Evolutionary conservation across 2,329 filamentous ascomycete genomes (phyloP).

Genomic region (Cladosporium sp.): DNA sequence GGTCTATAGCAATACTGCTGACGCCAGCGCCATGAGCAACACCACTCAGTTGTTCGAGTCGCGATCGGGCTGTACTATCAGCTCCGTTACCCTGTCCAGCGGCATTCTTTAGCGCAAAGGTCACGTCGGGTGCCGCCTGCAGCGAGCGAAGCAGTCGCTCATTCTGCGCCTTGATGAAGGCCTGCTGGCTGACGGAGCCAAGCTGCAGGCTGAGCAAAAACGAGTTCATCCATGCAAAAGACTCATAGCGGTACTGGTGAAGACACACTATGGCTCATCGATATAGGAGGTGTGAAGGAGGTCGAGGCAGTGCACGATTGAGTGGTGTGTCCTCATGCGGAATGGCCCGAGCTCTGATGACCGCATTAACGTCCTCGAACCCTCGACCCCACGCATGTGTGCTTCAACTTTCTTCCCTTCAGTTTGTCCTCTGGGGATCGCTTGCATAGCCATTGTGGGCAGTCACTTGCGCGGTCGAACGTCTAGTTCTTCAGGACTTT

Average conservation of each 20-base stretch:
- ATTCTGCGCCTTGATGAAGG: slow-evolving; percentile 65
- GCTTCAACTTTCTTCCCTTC: slow-evolving; percentile 1
- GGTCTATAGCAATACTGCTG: slow-evolving; percentile 76
- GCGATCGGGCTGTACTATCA: slow-evolving; percentile 17
- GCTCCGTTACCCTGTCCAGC: not conserved
- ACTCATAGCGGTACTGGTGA: slow-evolving; percentile 6
- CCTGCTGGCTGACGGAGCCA: slow-evolving; percentile 64
- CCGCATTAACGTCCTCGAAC: slow-evolving; percentile 1
- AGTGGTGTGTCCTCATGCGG: not conserved
- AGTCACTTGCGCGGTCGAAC: not conserved
- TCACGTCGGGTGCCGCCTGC: slow-evolving; percentile 56
- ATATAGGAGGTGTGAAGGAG: not conserved
- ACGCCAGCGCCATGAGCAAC: slow-evolving; percentile 74
- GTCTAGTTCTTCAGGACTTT: not conserved
- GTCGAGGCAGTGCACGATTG: not conserved
- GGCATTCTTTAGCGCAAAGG: not conserved
- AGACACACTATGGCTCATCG: not conserved
- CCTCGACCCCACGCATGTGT: not conserved
- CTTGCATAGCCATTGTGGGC: not conserved
- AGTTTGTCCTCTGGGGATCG: not conserved
- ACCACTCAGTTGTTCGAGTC: slow-evolving; percentile 26
- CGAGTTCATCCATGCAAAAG: slow-evolving; percentile 60
- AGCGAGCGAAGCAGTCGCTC: slow-evolving; percentile 69
- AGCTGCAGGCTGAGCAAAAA: slow-evolving; percentile 74
- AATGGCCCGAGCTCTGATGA: slow-evolving; percentile 9